phyloP scores from a whole-genome alignment of 345 rosid species.

The Viola odorata region DNA sequence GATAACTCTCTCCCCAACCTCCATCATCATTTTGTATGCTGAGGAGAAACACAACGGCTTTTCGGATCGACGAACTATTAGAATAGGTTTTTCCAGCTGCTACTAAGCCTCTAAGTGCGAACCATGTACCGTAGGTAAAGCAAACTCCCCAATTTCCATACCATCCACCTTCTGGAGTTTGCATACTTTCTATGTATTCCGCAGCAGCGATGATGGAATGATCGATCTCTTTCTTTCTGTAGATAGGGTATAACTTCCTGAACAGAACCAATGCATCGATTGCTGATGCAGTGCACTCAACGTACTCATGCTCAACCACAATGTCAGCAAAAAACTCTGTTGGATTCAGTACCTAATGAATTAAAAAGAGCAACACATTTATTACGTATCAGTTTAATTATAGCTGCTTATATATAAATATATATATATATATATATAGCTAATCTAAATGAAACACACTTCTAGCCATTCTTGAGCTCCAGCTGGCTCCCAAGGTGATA shows the following conservation, averaged over 20 bases:
- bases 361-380: not conserved
- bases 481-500: constrained; percentile 39
- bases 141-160: constrained; percentile 46
- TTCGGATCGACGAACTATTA: constrained; percentile 26
- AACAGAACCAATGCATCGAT: constrained; percentile 37
- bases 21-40: not conserved
- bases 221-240: constrained; percentile 34
- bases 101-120: constrained; percentile 39
- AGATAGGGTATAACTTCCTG: constrained; percentile 35
- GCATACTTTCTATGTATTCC: constrained; percentile 29
- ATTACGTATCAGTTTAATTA: too few relatives aligned
- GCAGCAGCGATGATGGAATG: constrained; percentile 26
- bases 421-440: too few relatives aligned
- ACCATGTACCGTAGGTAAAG: constrained; percentile 45
- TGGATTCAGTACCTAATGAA: constrained; percentile 40
- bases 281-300: constrained; percentile 44
- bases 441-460: constrained; percentile 6
- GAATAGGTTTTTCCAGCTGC: constrained; percentile 38
- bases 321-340: constrained; percentile 25
- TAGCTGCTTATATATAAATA: too few relatives aligned
- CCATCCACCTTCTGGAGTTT: constrained; percentile 42
- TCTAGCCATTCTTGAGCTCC: constrained; percentile 24
- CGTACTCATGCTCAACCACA: constrained; percentile 23
- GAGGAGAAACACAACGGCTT: not conserved
- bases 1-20: not conserved